Evolutionary conservation across 1,284 basidiomycete species (phyloP).

Genomic region (Coniophora puteana): DNA sequence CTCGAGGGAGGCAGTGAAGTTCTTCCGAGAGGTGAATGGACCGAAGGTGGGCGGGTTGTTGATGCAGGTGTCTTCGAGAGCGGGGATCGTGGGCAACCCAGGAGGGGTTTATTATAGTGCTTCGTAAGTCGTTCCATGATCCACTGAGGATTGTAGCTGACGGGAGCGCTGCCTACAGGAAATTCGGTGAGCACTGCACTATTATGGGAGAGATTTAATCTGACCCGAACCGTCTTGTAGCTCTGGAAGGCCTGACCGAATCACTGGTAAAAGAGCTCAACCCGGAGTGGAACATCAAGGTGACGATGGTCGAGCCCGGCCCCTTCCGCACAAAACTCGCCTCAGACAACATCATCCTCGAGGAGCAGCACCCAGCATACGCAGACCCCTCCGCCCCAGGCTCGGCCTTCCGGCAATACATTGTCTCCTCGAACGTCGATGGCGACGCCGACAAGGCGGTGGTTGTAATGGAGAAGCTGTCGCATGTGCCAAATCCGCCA

Average conservation of each 20-base stretch:
- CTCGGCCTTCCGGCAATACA: background rate
- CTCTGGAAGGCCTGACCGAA: slow-evolving; percentile 10
- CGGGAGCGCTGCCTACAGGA: no score
- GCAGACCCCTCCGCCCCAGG: background rate
- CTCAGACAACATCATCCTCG: background rate
- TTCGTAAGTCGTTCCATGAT: no score
- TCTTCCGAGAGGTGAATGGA: slow-evolving; percentile 3
- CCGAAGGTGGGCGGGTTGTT: background rate
- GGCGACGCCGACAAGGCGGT: slow-evolving; percentile 21
- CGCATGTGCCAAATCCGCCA: slow-evolving; percentile 21
- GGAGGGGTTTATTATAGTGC: background rate
- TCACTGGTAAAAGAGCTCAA: slow-evolving; percentile 11
- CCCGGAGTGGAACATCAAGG: slow-evolving; percentile 14
- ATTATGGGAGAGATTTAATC: no score
- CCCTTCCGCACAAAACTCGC: background rate
- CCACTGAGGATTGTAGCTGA: no score
- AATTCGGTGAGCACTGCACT: no score
- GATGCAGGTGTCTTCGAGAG: slow-evolving; percentile 13
- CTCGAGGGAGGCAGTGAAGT: slow-evolving; percentile 4
- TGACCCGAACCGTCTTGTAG: no score
- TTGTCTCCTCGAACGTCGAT: no score
- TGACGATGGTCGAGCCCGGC: slow-evolving; percentile 2
- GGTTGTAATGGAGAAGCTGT: slow-evolving; percentile 15
- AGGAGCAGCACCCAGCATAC: background rate
- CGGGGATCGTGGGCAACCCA: background rate